These are phyloP conservation scores for Apophysomyces sp. DNA, from an alignment of 371 early-diverging fungal species.

Conservation along the genomic window DNA sequence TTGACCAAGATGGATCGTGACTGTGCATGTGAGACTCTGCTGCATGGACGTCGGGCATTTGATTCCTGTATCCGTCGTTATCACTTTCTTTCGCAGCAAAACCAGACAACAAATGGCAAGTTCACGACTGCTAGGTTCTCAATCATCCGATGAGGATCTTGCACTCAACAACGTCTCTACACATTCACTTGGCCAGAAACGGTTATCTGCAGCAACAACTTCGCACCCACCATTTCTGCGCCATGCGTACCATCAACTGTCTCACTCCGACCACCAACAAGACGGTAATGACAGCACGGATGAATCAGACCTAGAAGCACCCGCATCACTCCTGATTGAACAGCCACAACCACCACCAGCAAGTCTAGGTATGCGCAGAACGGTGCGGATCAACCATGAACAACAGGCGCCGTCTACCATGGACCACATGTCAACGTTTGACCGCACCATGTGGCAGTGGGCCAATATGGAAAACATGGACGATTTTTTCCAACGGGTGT, in stretches of 20 bases:
- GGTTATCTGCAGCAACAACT: background rate
- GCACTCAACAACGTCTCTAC: background rate
- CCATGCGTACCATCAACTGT: conserved; percentile 1
- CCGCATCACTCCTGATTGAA: conserved; percentile 65
- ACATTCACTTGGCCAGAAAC: background rate
- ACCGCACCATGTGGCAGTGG: conserved; percentile 85
- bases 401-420: conserved; percentile 21
- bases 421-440: conserved; percentile 47
- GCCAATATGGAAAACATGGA: conserved; percentile 80
- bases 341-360: conserved; percentile 16
- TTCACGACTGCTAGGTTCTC: background rate
- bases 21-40: background rate
- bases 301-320: conserved; percentile 46
- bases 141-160: background rate
- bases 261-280: conserved; percentile 1
- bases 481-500: conserved; percentile 77
- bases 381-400: conserved; percentile 1
- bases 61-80: background rate
- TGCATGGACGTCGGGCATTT: conserved; percentile 2
- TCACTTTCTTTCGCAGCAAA: background rate
- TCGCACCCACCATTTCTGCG: background rate
- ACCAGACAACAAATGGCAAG: background rate
- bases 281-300: conserved; percentile 1
- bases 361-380: conserved; percentile 7
- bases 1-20: background rate